Conservation (phyloP, 768 basidiomycete genomes). For the Guyanaporus albipodus region DNA sequence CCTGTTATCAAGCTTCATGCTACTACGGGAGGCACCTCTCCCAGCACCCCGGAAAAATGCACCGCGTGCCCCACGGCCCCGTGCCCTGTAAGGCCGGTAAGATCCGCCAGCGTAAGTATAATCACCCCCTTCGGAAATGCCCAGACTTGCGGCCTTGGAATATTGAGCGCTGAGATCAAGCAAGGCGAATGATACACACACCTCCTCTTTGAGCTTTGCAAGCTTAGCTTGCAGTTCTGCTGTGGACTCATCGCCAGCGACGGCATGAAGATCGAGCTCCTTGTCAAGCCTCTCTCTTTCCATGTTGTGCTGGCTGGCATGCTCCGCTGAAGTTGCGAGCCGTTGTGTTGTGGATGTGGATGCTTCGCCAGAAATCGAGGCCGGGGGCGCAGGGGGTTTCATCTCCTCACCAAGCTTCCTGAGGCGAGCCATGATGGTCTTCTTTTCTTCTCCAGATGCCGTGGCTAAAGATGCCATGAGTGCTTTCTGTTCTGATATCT, state of each 20-base stretch:
- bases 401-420: slow-evolving; percentile 79
- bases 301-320: slow-evolving; percentile 45
- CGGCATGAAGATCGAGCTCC: slow-evolving; percentile 68
- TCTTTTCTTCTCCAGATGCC: slow-evolving; percentile 69
- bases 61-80: slow-evolving; percentile 55
- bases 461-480: slow-evolving; percentile 68
- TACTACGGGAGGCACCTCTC: slow-evolving; percentile 65
- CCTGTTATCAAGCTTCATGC: slow-evolving; percentile 89
- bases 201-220: slow-evolving; percentile 77
- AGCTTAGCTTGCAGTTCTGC: slow-evolving; percentile 73
- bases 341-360: slow-evolving; percentile 22
- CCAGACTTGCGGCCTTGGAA: slow-evolving; percentile 67
- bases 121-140: slow-evolving; percentile 51
- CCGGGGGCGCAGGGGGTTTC: slow-evolving; percentile 39
- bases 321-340: slow-evolving; percentile 26
- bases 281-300: slow-evolving; percentile 72
- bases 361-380: slow-evolving; percentile 28
- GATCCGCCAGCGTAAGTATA: slow-evolving; percentile 32
- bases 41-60: slow-evolving; percentile 56
- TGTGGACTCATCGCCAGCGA: slow-evolving; percentile 45
- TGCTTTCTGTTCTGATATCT: slow-evolving; percentile 85
- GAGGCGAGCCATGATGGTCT: slow-evolving; percentile 69
- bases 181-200: slow-evolving; percentile 31
- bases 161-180: slow-evolving; percentile 7
- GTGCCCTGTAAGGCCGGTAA: slow-evolving; percentile 68